Conservation (phyloP, 2,329 filamentous ascomycete species). For the Ceratocystis huliohia region DNA sequence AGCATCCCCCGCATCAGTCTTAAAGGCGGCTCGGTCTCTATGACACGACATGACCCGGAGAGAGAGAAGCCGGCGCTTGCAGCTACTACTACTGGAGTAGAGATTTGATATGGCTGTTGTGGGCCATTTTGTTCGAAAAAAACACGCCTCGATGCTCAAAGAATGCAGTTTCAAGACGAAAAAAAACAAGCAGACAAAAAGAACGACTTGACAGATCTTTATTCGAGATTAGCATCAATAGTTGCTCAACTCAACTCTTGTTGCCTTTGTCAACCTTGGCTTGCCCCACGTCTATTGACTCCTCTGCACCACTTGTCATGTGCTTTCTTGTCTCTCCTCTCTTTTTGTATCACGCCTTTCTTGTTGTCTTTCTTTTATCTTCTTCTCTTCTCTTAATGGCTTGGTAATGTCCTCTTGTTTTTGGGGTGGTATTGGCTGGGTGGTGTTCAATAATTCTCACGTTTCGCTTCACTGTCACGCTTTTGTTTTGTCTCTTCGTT, state of each 20-base stretch:
- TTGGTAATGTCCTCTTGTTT: slow-evolving; percentile 16
- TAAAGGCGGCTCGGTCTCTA: slow-evolving; percentile 30
- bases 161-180: not conserved
- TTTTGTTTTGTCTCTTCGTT: slow-evolving; percentile 7
- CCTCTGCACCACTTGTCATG: slow-evolving; percentile 18
- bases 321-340: slow-evolving; percentile 25
- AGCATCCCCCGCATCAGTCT: slow-evolving; percentile 70
- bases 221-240: not conserved
- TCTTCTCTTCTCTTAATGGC: slow-evolving; percentile 11
- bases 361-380: not conserved
- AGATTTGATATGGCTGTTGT: not conserved
- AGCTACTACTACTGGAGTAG: not conserved
- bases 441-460: slow-evolving; percentile 11
- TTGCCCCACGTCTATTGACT: slow-evolving; percentile 1
- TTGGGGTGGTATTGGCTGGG: slow-evolving; percentile 1
- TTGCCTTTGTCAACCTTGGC: not conserved
- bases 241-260: not conserved
- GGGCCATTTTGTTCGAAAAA: not conserved
- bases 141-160: not conserved
- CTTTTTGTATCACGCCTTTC: slow-evolving; percentile 35
- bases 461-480: slow-evolving; percentile 11
- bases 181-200: not conserved
- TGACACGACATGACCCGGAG: not conserved
- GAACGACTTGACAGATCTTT: not conserved
- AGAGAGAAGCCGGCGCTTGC: not conserved